Base-by-base conservation (phyloP, 805 yeast species). In the Citeromyces nyonsensis region DNA sequence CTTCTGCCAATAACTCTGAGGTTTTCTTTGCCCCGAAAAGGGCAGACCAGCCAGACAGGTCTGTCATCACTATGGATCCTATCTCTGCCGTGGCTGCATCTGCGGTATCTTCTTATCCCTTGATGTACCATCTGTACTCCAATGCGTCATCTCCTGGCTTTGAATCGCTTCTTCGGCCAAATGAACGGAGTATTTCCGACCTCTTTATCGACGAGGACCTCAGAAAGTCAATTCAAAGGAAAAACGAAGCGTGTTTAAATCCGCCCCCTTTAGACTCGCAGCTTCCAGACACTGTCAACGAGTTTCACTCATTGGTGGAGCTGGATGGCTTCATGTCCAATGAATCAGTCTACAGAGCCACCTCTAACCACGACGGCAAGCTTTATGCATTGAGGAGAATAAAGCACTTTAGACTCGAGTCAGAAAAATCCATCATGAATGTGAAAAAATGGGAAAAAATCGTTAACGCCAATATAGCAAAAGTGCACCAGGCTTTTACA, bases 81-180 rank as follows among this genome's bases (percentile, higher is more conserved):
- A 13, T 27, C 18, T 24, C 43, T 34, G 25, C 38, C 27, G 36
- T 9, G 13, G 25, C 32, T 10, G n/a, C 30, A 5, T 9, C 33
- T 14, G 15, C 15, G 5, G 11, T 27, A 3, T 20, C 32, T 5
- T 24, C 27, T 10, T 24, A 14, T 20, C 26, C 33, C 9, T 22
- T 82, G 29, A 84, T 84, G 45, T 81, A 82, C 49, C 95, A 86
- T 53, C 55, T 84, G 26, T 86, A 88, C 54, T 91, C 95, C 0
- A 96, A 96, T 2, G 66, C 72, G 22, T 88, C 95, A 7, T 83
- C 86, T 3, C 86, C 85, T 6, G 74, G 77, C 45, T 51, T 75
- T 31, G 61, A 64, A 27, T 52, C 68, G 7, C 73, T 75, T 10
- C 56, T 80, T 38, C 64, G 66, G 31, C 71, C 82, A 1, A 73